phyloP scores from a whole-genome alignment of 257 asterid species.

The Gynochthodes officinalis region DNA sequence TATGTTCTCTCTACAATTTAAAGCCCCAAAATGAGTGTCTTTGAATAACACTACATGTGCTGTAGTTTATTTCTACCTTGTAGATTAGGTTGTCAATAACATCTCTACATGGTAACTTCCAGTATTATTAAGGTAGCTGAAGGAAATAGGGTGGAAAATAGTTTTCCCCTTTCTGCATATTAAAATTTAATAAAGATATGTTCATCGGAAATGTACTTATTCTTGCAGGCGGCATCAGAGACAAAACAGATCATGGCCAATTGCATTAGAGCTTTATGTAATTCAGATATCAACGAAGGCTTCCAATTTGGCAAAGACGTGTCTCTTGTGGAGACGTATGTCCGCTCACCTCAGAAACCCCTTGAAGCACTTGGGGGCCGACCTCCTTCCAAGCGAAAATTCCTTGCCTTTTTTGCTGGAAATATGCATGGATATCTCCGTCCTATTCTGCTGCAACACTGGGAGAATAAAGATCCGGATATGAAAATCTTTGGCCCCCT shows the following conservation, averaged over 20 bases:
- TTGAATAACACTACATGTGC: neutral
- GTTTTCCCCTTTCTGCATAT: neutral
- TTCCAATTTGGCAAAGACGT: conserved; percentile 75
- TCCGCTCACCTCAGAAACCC: conserved; percentile 49
- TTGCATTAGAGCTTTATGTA: conserved; percentile 78
- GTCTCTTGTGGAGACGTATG: conserved; percentile 72
- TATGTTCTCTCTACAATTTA: neutral
- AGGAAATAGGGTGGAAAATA: neutral
- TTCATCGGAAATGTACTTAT: neutral
- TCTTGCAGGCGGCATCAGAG: conserved; percentile 70
- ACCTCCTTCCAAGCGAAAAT: conserved; percentile 56
- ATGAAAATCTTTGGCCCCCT: conserved; percentile 66
- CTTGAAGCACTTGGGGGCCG: conserved; percentile 70
- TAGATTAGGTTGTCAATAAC: neutral
- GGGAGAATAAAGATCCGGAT: conserved; percentile 83
- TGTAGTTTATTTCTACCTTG: too few species aligned
- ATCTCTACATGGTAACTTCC: neutral
- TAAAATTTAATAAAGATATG: too few species aligned
- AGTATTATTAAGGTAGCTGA: neutral
- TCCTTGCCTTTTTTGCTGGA: conserved; percentile 93
- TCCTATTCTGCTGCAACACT: conserved; percentile 53
- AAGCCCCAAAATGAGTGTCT: neutral
- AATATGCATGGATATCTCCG: conserved; percentile 92
- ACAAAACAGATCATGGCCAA: conserved; percentile 62
- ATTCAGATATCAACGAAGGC: conserved; percentile 68